Base-by-base conservation (phyloP, 139 green algal species). In the Picochlorum sp. region DNA sequence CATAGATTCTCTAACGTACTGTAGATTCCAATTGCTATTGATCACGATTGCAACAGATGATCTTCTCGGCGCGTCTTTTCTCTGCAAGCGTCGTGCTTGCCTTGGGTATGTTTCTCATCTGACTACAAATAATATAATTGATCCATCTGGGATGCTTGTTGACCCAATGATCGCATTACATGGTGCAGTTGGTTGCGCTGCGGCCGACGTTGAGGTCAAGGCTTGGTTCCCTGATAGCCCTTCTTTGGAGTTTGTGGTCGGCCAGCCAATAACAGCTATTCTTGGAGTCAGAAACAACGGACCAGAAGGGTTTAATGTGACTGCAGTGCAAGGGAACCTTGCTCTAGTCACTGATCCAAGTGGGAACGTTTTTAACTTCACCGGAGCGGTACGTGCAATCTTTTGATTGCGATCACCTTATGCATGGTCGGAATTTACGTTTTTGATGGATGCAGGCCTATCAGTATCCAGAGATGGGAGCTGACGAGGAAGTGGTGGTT, bases 211-310 rank as follows among this genome's bases (percentile, higher is more conserved):
- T 34, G 60, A 78, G 41, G 46, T 65, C 14, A 15, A 49, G 26
- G 37, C 34, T 49, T 78, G 66, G 66, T 78, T 72, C 49, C 72
- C 72, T 8, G 72, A 78, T 32, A 46, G 74, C 51, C 72, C 72
- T 61, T 71, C 59, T 46, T 54, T 58, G 14, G 60, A 72, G 32
- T 78, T 78, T 45, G 45, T 71, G 32, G 26, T 67, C 28, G 72
- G 72, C 32, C 70, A 78, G 54, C 14, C 23, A 21, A 59, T 58
- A 26, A 61, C 20, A 15, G 49, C 16, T 21, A 59, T 78, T n/a
- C 51, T 78, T 21, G 72, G 72, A 26, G 61, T 69, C 47, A 60
- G 61, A 37, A 78, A 78, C 32, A 32, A 24, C 8, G 65, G 66
- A 5, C 18, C 13, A 11, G 52, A 9, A 2, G 8, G 15, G 3